Conservation (phyloP, 495 filamentous ascomycete species). For the Aspergillus homomorphus region DNA sequence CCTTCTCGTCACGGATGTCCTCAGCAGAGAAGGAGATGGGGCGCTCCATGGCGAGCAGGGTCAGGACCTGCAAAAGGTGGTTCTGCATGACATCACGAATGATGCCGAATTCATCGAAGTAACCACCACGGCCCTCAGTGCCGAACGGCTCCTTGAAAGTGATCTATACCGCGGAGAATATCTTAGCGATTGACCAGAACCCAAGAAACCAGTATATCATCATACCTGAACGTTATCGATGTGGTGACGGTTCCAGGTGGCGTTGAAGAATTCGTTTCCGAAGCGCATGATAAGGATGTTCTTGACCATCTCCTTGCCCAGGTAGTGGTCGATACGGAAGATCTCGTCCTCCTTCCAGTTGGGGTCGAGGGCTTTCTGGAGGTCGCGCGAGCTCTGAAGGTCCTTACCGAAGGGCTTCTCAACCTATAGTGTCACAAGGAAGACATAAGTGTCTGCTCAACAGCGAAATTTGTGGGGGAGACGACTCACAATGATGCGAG, state of each 20-base stretch:
- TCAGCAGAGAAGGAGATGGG: slow-evolving; percentile 98
- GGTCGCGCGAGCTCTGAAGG: slow-evolving; percentile 84
- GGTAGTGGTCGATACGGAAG: slow-evolving; percentile 99
- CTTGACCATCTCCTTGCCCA: slow-evolving; percentile 99
- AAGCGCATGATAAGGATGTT: slow-evolving; percentile 98
- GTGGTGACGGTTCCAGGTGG: slow-evolving; percentile 98
- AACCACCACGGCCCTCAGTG: slow-evolving; percentile 97
- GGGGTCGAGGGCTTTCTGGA: slow-evolving; percentile 92
- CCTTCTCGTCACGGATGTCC: slow-evolving; percentile 99
- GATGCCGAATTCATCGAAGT: slow-evolving; percentile 99
- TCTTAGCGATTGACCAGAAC: slow-evolving; percentile 11
- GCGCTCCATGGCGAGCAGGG: slow-evolving; percentile 95
- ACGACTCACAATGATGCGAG: slow-evolving; percentile 78
- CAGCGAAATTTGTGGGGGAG: too few relatives aligned
- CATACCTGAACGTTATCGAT: slow-evolving; percentile 87
- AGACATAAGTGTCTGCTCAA: slow-evolving; percentile 10
- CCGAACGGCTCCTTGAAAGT: slow-evolving; percentile 99
- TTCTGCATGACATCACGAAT: slow-evolving; percentile 99
- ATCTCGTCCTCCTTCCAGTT: slow-evolving; percentile 99
- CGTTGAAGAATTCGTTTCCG: slow-evolving; percentile 98
- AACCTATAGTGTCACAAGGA: slow-evolving; percentile 54
- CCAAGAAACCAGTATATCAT: not conserved
- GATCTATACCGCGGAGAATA: slow-evolving; percentile 51
- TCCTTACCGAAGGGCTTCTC: slow-evolving; percentile 99
- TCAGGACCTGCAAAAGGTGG: slow-evolving; percentile 93